Evolutionary conservation across 1,284 basidiomycete genomes (phyloP).

Genomic region (Rhizoctonia solani): DNA sequence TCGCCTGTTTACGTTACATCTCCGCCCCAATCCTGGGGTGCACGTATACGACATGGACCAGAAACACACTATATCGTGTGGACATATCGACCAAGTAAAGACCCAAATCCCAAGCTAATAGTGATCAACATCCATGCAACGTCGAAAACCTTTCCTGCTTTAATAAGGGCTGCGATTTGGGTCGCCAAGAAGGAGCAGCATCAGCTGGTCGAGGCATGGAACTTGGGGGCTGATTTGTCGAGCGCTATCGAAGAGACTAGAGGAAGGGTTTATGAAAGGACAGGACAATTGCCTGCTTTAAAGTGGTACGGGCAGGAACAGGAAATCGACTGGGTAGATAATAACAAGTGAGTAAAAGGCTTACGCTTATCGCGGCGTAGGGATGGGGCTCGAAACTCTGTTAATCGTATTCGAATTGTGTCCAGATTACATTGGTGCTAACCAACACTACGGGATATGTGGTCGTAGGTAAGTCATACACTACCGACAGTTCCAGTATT

Average conservation of each 20-base stretch:
- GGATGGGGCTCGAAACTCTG: too few species aligned
- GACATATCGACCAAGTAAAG: conserved; percentile 49
- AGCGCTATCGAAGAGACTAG: conserved; percentile 46
- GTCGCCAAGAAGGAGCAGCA: conserved; percentile 51
- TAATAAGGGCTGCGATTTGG: conserved; percentile 50
- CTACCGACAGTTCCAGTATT: neutral
- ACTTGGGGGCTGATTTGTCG: conserved; percentile 50
- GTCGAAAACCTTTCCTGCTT: conserved; percentile 46
- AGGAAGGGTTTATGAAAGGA: conserved; percentile 49
- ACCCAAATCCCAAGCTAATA: conserved; percentile 48
- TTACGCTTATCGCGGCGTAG: neutral
- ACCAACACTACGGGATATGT: neutral
- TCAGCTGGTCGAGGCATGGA: conserved; percentile 60
- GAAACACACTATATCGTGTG: conserved; percentile 54
- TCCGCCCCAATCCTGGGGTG: conserved; percentile 7
- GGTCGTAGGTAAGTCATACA: too few species aligned
- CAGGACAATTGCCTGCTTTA: conserved; percentile 57
- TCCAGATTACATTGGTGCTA: conserved; percentile 8
- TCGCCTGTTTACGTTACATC: conserved; percentile 21
- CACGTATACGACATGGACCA: conserved; percentile 47
- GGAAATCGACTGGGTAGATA: conserved; percentile 55
- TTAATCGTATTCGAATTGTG: neutral
- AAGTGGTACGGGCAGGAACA: conserved; percentile 60
- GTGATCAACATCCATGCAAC: conserved; percentile 56
- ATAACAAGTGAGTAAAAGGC: conserved; percentile 53